Base-by-base conservation (phyloP, 345 rosid genomes). In the Syzygium jambos region DNA sequence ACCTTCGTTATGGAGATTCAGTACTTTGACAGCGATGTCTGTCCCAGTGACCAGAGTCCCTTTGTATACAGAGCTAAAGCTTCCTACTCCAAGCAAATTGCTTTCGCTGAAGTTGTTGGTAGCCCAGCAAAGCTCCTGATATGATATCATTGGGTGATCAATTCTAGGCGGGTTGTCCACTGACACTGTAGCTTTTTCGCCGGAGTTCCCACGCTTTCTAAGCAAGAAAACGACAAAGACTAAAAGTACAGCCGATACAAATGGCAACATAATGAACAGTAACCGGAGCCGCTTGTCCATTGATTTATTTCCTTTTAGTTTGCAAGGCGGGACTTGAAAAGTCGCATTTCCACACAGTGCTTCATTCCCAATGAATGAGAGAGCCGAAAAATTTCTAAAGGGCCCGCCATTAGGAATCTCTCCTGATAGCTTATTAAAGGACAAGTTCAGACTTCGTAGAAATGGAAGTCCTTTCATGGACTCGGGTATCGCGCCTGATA, bases 81-180 rank as follows among this genome's bases (percentile, higher is more conserved):
- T 41, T 25, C 90, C 91, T 38, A 2, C 53, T 16, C 87, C 82
- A 4, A 88, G 61, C 65, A 90, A n/a, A n/a, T 90, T 88, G 61
- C 15, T 51, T 52, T 78, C 41, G 17, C 11, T 59, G 22, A 90
- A 88, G 51, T 88, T 88, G 80, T 85, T 65, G 1, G 91, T 90
- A 51, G 88, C 89, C 43, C 8, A 63, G 9, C 25, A 27, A 46
- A 90, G 91, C 53, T 57, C 84, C 9, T 5, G 83, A 17, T 53
- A 41, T 7, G 90, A 88, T 9, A 73, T 51, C 53, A 51, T n/a
- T 0, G 56, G 53, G 85, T 84, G 57, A 7, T 52, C 85, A 29
- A 51, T 54, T 46, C 56, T 0, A 5, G 25, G 59, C 0, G 0
- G 21, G 13, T 51, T 30, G 22, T 84, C 85, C 53, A 51, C 53